Base-by-base conservation (phyloP, 345 rosid species). In the Linum usitatissimum region DNA sequence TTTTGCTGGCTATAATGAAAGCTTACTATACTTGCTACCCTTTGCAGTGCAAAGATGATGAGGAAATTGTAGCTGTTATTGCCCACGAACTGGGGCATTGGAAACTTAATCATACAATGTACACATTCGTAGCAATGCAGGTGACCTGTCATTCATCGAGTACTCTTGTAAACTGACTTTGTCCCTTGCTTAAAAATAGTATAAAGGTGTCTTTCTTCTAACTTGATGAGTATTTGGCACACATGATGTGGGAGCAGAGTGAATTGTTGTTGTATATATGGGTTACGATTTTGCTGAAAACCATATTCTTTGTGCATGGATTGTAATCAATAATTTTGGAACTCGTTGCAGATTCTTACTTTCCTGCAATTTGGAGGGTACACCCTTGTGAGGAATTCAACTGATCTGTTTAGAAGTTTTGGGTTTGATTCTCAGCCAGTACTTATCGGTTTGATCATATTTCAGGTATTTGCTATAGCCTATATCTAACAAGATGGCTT, bases 21-120 rank as follows among this genome's bases (percentile, higher is more conserved):
- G 54, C 18, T 55, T 18, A 18, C 14, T 55, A 28, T 55, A 28
- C 23, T 2, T 59, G 28, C 19, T 48, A 21, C 61, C 65, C 59
- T 76, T 64, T 70, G 73, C 85, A 93, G 99, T 93, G 99, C 83
- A 80, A 87, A 77, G 71, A 86, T 73, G 87, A 90, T 18, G 89
- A 90, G 71, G 99, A 90, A 74, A 86, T 94, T 76, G 96, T 94
- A 40, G 99, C 96, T 64, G 96, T 94, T 70, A 82, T 90, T 78
- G 97, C 89, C 59, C 99, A 94, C 77, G 99, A 94, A 80, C 80
- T 94, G 66, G 99, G 99, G 62, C 99, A 94, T 64, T 90, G 99
- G 99, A 94, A 94, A 75, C 89, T 94, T 64, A 94, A 84, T 70
- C 99, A 94, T 74, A 94, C 97, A 5, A 81, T 87, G 76, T 88